Base-by-base conservation (phyloP, 2,329 filamentous ascomycete genomes). In the Zymoseptoria crescenta region DNA sequence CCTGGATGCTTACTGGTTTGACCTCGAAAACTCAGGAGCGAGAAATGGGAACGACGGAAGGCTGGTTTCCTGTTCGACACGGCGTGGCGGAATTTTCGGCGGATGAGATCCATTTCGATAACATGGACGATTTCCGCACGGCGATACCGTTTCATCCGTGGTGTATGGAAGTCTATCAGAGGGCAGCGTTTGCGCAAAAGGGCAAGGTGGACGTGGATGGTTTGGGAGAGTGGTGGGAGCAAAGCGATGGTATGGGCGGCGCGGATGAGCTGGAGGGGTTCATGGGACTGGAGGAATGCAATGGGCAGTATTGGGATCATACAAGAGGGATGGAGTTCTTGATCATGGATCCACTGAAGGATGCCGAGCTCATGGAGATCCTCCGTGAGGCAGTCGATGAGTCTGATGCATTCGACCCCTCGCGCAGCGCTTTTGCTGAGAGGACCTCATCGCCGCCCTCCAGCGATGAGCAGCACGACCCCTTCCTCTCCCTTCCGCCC, bases 141-240 rank as follows among this genome's bases (percentile, higher is more conserved):
- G 54, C 57, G 21, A 54, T 58, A 49, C 57, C 63, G 16, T 65
- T 65, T 21, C 63, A 65, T 56, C 63, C 63, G 2, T 49, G 41
- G 13, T 65, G 63, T 20, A 16, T 65, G 8, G 63, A 65, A 13
- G 49, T 61, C 5, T 65, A 56, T 55, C 56, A 56, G 8, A 56
- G 59, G 0, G 61, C 53, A 2, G 62, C 59, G 3, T 5, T 4
- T 1, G 6, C 51, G 9, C 54, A 29, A 3, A 54, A 9, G 5
- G 56, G 56, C 1, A 19, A 19, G 4, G 29, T 59, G 1, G 56
- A 62, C 16, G 45, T 63, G 29, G 21, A 21, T 2, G 56, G 55
- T 1, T 52, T 63, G 3, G 30, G 55, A 3, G 29, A 56, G 7
- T 65, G 61, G 61, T 56, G 49, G 20, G 49, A 56, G 16, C 20